These are phyloP conservation scores for Haplographium delicatum DNA, from an alignment of 495 filamentous ascomycete genomes.

Conservation along the genomic window DNA sequence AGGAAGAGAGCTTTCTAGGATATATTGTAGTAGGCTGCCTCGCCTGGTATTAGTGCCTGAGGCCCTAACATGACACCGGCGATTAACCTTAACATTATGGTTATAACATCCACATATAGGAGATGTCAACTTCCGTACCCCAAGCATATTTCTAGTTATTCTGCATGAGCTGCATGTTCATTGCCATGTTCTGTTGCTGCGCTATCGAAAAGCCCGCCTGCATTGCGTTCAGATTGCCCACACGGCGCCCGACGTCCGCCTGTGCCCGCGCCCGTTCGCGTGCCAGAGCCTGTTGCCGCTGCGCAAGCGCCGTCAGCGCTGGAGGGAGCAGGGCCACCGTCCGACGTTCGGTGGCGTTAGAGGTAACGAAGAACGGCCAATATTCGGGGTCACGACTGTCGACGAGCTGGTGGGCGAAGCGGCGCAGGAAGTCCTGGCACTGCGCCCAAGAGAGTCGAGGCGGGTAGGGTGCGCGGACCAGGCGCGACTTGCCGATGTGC, in stretches of 20 bases:
- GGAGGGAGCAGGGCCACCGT: not conserved
- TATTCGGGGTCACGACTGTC: not conserved
- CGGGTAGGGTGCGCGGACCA: not conserved
- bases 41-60: too few relatives aligned
- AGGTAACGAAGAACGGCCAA: not conserved
- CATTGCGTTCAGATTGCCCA: not conserved
- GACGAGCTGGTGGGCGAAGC: slow-evolving; percentile 2
- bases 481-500: not conserved
- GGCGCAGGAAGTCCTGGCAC: slow-evolving; percentile 3
- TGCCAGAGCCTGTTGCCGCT: not conserved
- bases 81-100: too few relatives aligned
- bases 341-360: slow-evolving; percentile 1
- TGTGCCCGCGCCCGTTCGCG: not conserved
- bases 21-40: too few relatives aligned
- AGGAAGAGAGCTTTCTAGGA: too few relatives aligned
- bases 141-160: not conserved
- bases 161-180: not conserved
- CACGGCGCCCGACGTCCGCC: not conserved
- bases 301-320: not conserved
- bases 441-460: not conserved
- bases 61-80: too few relatives aligned
- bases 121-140: not conserved
- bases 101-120: not conserved
- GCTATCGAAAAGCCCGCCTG: not conserved
- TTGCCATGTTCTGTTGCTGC: not conserved